Evolutionary conservation across 306 rosid species (phyloP), one percentile per base, ranked within the genome.

Genomic region (Vigna angularis): DNA sequence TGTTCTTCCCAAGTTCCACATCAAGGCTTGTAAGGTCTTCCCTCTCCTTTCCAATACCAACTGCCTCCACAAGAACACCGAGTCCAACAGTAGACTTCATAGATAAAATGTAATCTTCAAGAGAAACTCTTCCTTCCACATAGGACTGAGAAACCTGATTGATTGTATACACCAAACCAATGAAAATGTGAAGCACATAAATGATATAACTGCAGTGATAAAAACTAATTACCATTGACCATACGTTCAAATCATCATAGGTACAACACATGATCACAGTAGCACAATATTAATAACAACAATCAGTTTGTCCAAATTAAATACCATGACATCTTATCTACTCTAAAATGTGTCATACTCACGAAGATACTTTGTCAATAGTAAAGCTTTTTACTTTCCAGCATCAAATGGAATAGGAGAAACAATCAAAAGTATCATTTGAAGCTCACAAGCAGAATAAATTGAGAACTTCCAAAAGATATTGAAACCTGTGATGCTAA

Each of bases 31-130:
- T 91, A 61, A 91, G 90, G 73, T 91, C 96, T 38, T 85, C 88
- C 81, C 81, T 89, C 49, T 89, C 92, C 72, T 83, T 85, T 48
- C 93, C 96, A 57, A 91, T 87, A 22, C 88, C 92, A 26, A 89
- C 70, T 67, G 89, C 89, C 83, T 89, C 84, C 82, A 91, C 91
- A 77, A 91, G 96, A 47, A 66, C 72, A 18, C 44, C 67, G 73
- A 89, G 73, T 55, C 92, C 87, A 63, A 89, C 90, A 51, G 48
- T 77, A 55, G 90, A 87, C 83, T 87, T 91, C 61, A 91, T 79
- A 53, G 77, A 79, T 24, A 78, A 81, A 50, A 91, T 84, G 55
- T 87, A 91, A 75, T 86, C 89, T 86, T 89, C 90, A 20, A 91
- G 64, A 32, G 89, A 89, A 74, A 79, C 71, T 83, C 75, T 77